A percentile compares a stretch with the other conserved stretches of the same genome.
These are phyloP conservation scores for Rhizopogon roseolus DNA, from an alignment of 768 basidiomycete genomes.

Conservation along the genomic window DNA sequence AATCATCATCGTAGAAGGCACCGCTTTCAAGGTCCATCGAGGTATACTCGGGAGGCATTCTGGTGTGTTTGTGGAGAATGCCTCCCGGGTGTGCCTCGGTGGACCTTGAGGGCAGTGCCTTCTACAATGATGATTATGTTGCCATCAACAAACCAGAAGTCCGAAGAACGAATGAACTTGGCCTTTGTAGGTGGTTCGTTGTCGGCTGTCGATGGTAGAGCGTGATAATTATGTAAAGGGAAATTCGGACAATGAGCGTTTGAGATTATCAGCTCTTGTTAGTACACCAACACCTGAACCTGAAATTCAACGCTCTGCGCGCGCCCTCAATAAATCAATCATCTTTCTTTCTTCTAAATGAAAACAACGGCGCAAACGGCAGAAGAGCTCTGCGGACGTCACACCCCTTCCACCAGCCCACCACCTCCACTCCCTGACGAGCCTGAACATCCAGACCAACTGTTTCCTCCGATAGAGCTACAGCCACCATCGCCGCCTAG, in stretches of 20 bases:
- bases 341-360: background rate
- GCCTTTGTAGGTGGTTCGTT: constrained; percentile 12
- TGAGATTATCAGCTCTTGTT: too few relatives aligned
- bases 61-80: too few relatives aligned
- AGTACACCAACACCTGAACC: too few relatives aligned
- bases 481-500: constrained; percentile 49
- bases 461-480: constrained; percentile 51
- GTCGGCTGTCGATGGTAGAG: constrained; percentile 1
- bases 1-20: too few relatives aligned
- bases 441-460: constrained; percentile 1
- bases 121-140: constrained; percentile 62
- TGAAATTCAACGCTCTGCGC: too few relatives aligned
- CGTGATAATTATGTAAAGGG: too few relatives aligned
- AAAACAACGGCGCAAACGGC: constrained; percentile 33
- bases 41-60: too few relatives aligned
- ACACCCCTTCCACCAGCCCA: constrained; percentile 14
- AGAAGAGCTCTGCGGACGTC: constrained; percentile 42
- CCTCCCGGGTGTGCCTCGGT: constrained; percentile 66
- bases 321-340: too few relatives aligned
- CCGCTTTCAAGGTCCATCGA: too few relatives aligned
- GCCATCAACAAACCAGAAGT: constrained; percentile 73
- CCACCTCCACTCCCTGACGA: constrained; percentile 2
- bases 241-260: too few relatives aligned
- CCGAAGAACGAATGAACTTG: constrained; percentile 40
- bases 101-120: constrained; percentile 63